phyloP scores from a whole-genome alignment of 495 filamentous ascomycete genomes.

The Polyplosphaeria fusca region DNA sequence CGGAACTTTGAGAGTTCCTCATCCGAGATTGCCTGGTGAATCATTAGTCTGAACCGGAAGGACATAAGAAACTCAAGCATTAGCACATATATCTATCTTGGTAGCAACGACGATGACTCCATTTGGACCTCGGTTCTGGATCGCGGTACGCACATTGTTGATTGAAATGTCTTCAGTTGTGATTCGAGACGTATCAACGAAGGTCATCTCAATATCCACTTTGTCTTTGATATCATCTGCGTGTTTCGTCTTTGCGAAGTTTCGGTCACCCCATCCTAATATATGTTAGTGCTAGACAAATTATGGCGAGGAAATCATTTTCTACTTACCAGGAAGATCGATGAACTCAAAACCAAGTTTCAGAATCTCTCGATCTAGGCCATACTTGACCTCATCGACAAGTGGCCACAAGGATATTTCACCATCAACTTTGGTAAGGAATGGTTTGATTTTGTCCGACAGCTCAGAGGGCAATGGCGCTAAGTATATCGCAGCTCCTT shows the following conservation, averaged over 20 bases:
- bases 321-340: constrained; percentile 13
- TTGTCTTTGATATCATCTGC: constrained; percentile 6
- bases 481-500: not conserved
- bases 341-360: constrained; percentile 6
- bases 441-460: not conserved
- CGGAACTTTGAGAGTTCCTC: constrained; percentile 2
- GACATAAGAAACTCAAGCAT: not conserved
- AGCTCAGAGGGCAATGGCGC: not conserved
- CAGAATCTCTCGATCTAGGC: not conserved
- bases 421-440: constrained; percentile 3
- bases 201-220: constrained; percentile 12
- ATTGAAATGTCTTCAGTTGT: not conserved
- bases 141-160: not conserved
- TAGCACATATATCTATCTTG: constrained; percentile 18
- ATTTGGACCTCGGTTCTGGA: not conserved
- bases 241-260: not conserved
- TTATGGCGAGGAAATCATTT: not conserved
- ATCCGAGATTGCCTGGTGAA: not conserved
- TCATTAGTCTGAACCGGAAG: not conserved
- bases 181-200: constrained; percentile 11
- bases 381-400: not conserved
- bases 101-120: constrained; percentile 10
- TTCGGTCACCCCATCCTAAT: constrained; percentile 11
- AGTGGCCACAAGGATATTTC: constrained; percentile 12
- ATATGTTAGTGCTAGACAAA: not conserved